phyloP scores from a whole-genome alignment of 1,139 yeast genomes.

The Petasospora rhodanensis region DNA sequence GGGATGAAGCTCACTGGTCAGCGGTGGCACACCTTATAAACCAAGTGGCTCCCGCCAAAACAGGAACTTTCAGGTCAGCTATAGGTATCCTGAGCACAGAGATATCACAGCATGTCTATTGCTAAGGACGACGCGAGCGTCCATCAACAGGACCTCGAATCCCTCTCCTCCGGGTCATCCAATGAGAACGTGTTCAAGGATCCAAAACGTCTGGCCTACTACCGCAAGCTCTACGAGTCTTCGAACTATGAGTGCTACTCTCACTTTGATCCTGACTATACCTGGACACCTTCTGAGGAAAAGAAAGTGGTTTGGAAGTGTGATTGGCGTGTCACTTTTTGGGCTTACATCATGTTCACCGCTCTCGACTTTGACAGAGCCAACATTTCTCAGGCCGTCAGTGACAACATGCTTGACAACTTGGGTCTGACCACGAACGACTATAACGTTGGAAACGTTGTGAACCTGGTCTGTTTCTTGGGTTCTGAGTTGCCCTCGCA shows the following conservation, averaged over 20 bases:
- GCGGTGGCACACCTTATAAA: too few relatives aligned
- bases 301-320: constrained; percentile 36
- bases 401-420: constrained; percentile 45
- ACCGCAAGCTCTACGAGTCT: constrained; percentile 35
- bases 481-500: constrained; percentile 55
- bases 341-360: constrained; percentile 47
- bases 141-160: constrained; percentile 4
- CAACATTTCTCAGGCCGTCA: constrained; percentile 45
- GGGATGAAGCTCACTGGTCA: too few relatives aligned
- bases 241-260: constrained; percentile 40
- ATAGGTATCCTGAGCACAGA: too few relatives aligned
- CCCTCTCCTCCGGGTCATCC: constrained; percentile 1
- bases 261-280: constrained; percentile 40
- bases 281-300: constrained; percentile 45
- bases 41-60: too few relatives aligned
- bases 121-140: too few relatives aligned
- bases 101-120: too few relatives aligned
- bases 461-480: constrained; percentile 41
- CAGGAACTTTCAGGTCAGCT: too few relatives aligned
- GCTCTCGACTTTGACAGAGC: constrained; percentile 50
- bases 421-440: constrained; percentile 41
- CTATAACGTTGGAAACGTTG: constrained; percentile 45
- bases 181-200: constrained; percentile 26
- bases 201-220: constrained; percentile 39
- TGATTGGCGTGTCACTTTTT: constrained; percentile 41